These are phyloP conservation scores for Sutorius eximius DNA, from an alignment of 1,284 basidiomycete species.

Conservation along the genomic window DNA sequence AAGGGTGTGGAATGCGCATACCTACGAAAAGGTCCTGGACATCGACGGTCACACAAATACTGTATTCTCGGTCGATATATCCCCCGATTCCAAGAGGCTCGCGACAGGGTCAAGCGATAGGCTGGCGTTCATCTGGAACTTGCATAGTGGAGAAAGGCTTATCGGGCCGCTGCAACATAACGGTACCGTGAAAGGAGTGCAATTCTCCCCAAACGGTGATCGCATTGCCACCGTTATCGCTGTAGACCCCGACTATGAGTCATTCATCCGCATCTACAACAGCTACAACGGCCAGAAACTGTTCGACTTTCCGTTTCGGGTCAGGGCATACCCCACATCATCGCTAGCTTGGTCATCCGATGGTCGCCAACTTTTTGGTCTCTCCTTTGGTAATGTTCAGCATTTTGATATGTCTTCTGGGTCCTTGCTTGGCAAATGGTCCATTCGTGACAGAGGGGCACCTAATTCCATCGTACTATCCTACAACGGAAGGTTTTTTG, in stretches of 20 bases:
- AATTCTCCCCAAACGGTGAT: not conserved
- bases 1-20: constrained; percentile 5
- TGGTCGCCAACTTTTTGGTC: not conserved
- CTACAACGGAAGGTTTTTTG: not conserved
- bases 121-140: not conserved
- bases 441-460: not conserved
- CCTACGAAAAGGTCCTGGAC: not conserved
- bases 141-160: not conserved
- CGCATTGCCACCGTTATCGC: constrained; percentile 1
- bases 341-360: constrained; percentile 1
- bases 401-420: constrained; percentile 1
- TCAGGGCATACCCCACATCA: too few species aligned
- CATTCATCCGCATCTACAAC: not conserved
- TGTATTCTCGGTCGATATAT: not conserved
- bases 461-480: not conserved
- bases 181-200: not conserved
- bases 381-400: not conserved
- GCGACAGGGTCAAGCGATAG: not conserved
- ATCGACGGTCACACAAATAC: constrained; percentile 22
- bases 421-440: not conserved
- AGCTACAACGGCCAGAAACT: not conserved
- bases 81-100: constrained; percentile 1
- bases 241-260: not conserved
- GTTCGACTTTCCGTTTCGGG: not conserved
- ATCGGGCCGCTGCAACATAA: not conserved